These are phyloP conservation scores for Talaromyces verruculosus DNA, from an alignment of 2,329 filamentous ascomycete genomes.

Conservation along the genomic window DNA sequence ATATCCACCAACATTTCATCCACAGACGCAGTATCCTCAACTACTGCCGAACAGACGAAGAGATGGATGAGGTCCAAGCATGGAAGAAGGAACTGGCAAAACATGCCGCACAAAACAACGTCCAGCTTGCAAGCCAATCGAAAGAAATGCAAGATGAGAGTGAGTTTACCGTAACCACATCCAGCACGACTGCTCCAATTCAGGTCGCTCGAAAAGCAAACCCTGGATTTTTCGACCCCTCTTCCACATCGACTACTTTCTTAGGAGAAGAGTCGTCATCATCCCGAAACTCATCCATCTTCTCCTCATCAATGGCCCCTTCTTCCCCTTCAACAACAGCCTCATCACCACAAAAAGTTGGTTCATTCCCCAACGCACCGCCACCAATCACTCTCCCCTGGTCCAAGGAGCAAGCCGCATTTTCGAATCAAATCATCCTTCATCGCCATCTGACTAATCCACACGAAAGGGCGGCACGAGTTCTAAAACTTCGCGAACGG, in stretches of 20 bases:
- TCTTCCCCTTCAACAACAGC: conserved; percentile 18
- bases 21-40: conserved; percentile 26
- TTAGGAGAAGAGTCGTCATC: conserved; percentile 1
- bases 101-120: conserved; percentile 11
- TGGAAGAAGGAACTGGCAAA: conserved; percentile 30
- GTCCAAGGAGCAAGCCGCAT: conserved; percentile 15
- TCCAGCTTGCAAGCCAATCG: neutral
- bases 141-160: conserved; percentile 1
- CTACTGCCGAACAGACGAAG: conserved; percentile 33
- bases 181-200: neutral
- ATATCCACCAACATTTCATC: conserved; percentile 35
- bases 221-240: neutral
- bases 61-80: conserved; percentile 29
- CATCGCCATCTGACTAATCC: conserved; percentile 18
- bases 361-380: conserved; percentile 7
- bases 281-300: conserved; percentile 19
- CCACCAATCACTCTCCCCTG: conserved; percentile 14
- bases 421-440: conserved; percentile 16
- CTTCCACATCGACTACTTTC: neutral
- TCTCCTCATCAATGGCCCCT: neutral
- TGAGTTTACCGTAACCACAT: neutral
- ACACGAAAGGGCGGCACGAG: conserved; percentile 16
- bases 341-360: conserved; percentile 16
- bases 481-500: conserved; percentile 7
- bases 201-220: neutral